Base-by-base conservation (phyloP, 345 rosid genomes). In the Dipteronia sinensis region DNA sequence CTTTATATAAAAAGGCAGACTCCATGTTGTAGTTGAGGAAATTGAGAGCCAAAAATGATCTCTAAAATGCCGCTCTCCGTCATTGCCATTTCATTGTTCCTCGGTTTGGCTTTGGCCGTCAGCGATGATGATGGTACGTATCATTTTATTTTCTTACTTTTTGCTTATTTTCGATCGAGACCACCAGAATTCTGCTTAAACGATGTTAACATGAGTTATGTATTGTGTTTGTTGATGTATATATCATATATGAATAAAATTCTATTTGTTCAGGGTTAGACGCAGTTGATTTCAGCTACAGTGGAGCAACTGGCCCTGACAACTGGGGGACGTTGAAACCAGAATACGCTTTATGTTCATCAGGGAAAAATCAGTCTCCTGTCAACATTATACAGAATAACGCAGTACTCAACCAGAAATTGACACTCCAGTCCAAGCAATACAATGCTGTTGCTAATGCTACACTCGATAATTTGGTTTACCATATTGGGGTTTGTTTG, bases 321-420 rank as follows among this genome's bases (percentile, higher is more conserved):
- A 74, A 81, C 40, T 92, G 95, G 97, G 92, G 92, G 68, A 72
- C 67, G n/a, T 55, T 91, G 58, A 77, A 76, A 55, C 85, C 85
- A 56, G 22, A 55, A 47, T 88, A 3, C 85, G 64, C 79, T 7
- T 70, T 76, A 11, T 94, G 98, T 58, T 67, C 88, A 1, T n/a
- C 67, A 1, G 97, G 95, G 56, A 88, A 82, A 76, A 19, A 56
- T 11, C 98, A 94, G 64, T 94, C 98, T 76, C 98, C 98, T 0
- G 77, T 94, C 61, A 71, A 94, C 84, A 86, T 94, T 27, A 78
- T 55, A 13, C 80, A n/a, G 80, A 67, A 73, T 19, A 58, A 75
- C 38, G 66, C 76, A 1, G 80, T 80, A n/a, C 27, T 29, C 20
- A 82, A 76, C 80, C 69, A 68, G 53, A 73, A 19, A 1, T 78